Evolutionary conservation across 2,329 filamentous ascomycete species (phyloP), one percentile per base, ranked within the genome.

Genomic region (Cadophora luteo-olivacea): DNA sequence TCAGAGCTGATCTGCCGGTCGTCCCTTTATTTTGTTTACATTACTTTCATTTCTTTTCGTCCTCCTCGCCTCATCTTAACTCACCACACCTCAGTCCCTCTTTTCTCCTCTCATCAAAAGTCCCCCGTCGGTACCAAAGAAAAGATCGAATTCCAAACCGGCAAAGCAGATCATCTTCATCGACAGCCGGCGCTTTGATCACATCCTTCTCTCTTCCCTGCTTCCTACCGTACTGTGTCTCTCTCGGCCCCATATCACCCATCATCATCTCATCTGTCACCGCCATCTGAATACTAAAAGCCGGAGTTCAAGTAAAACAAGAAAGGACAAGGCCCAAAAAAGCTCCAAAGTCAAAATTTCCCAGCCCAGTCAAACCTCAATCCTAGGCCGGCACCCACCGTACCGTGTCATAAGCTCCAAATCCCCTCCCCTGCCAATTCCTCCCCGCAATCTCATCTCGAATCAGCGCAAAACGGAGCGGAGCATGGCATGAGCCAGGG

Each of bases 171-270:
- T 58, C 55, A 41, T 41, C 19, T 36, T 22, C n/a, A 58, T 41
- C 16, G 54, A 57, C 55, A 38, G n/a, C 55, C 45, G 45, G 45
- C 19, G 55, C 55, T 58, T 58, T 58, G 32, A 38, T 58, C 54
- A 7, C 25, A 22, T 36, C 54, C 3, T 36, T 45, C 45, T 22
- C 4, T 19, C 4, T 22, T 48, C 45, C 45, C 9, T 48, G 45
- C 33, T 24, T 24, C 33, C 3, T 38, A 36, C 32, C 55, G 55
- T 38, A 41, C 51, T 25, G 55, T 38, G 33, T 36, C n/a, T 38
- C 19, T n/a, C 45, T 36, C 32, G 55, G 55, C 55, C 32, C 33
- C 55, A 58, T 58, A 12, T 54, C 51, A 16, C 25, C 51, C 24
- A 54, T 29, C 12, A 32, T 54, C 24, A 54, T 51, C 54, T 57